Evolutionary conservation across 2,329 filamentous ascomycete genomes (phyloP), one percentile per base, ranked within the genome.

Genomic region (Epichloe glyceriae): DNA sequence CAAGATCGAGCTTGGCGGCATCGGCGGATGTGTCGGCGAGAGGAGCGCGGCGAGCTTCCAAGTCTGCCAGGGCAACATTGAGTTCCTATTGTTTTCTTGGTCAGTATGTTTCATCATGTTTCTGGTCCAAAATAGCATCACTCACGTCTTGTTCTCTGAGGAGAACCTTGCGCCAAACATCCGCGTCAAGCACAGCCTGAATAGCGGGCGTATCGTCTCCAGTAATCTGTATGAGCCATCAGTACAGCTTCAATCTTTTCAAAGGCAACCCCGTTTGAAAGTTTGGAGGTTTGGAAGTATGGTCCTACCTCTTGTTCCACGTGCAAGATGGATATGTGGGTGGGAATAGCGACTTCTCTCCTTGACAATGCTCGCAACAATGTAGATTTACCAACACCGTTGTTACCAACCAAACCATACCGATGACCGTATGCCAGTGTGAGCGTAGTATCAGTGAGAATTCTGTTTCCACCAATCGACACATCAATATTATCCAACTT

Each of bases 301-400:
- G 22, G 2, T 61, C 70, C 62, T 70, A 88, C 86, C 75, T 98
- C 93, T 76, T 98, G 93, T 67, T 97, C 93, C 47, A 98, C 93
- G 74, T 98, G 93, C 17, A 98, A 80, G 78, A 98, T 98, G 11
- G 93, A 96, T 57, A 98, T 98, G 60, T 98, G 91, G 1, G 88
- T 94, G 11, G 93, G 93, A 69, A 98, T 93, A 4, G 90, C 80
- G 53, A 98, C 79, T 65, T 98, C 93, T 85, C 93, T 82, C 62
- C 88, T 83, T 62, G 90, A 94, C 57, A 98, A 74, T 15, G 93
- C 93, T 59, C 93, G 80, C 55, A 98, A 78, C 56, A 98, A 74
- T n/a, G 93, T 98, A 64, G 88, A 88, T 78, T 93, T 91, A 77
- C 87, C 93, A 57, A 98, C 91, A 88, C 93, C 93, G 79, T 98